Percentiles rank a stretch among this genome's conserved stretches.
These are phyloP conservation scores for Flaveria robusta DNA, from an alignment of 129 eudicot species.

Conservation along the genomic window DNA sequence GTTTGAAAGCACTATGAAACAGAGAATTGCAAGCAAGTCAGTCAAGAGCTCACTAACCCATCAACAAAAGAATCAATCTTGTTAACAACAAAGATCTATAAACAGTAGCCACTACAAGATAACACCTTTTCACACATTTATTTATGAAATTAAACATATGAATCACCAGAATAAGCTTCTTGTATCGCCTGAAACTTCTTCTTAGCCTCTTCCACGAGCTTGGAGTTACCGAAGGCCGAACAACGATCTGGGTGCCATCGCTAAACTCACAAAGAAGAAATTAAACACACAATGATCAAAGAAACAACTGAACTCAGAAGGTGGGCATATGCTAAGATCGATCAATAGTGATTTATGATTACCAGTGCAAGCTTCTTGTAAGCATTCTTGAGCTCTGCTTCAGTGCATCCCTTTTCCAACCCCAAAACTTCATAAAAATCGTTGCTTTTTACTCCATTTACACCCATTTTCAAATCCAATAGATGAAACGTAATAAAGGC, in stretches of 20 bases:
- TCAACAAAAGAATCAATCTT: background rate
- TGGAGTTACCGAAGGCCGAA: slow-evolving; percentile 55
- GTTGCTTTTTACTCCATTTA: slow-evolving; percentile 33
- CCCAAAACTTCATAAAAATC: slow-evolving; percentile 83
- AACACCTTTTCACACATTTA: background rate
- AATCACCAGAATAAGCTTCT: slow-evolving; percentile 86
- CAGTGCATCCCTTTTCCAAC: slow-evolving; percentile 67
- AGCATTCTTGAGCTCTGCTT: slow-evolving; percentile 67
- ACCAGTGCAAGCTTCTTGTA: slow-evolving; percentile 97
- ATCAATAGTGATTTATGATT: background rate
- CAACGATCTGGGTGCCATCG: slow-evolving; percentile 99
- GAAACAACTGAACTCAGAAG: background rate
- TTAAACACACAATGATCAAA: background rate
- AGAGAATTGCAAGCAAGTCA: background rate
- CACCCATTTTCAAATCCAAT: slow-evolving; percentile 47
- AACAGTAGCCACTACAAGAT: background rate
- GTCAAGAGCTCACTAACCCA: slow-evolving; percentile 6
- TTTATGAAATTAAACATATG: background rate
- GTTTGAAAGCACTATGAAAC: slow-evolving; percentile 69
- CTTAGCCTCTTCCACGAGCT: slow-evolving; percentile 73
- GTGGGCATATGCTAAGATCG: background rate
- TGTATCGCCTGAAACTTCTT: slow-evolving; percentile 78
- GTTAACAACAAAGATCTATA: too few species aligned
- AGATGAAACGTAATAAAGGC: background rate
- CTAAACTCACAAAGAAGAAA: slow-evolving; percentile 33